These are phyloP conservation scores for Pistacia atlantica DNA, from an alignment of 345 rosid genomes.

Conservation along the genomic window DNA sequence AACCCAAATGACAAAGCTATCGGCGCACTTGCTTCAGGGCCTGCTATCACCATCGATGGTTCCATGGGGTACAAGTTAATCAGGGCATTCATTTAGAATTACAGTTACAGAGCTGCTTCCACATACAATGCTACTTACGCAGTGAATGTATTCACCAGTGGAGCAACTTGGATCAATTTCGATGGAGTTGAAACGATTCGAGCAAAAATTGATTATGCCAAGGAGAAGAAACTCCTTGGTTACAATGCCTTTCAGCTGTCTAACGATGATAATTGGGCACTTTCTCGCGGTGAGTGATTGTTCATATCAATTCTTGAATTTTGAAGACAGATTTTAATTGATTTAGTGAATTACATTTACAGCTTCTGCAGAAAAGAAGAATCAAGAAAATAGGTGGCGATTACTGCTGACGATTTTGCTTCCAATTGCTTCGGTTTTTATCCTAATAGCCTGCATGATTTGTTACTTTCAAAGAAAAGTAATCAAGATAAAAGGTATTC, in stretches of 20 bases:
- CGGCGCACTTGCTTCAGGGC: conserved; percentile 14
- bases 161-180: conserved; percentile 27
- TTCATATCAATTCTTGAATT: too few relatives aligned
- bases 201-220: conserved; percentile 25
- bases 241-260: conserved; percentile 11
- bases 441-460: conserved; percentile 14
- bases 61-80: conserved; percentile 18
- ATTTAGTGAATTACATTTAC: conserved; percentile 1
- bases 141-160: conserved; percentile 19
- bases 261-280: conserved; percentile 34
- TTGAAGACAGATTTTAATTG: conserved; percentile 1
- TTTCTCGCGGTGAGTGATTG: conserved; percentile 34
- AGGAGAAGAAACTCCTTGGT: conserved; percentile 17
- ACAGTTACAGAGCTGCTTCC: conserved; percentile 21
- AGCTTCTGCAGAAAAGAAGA: conserved; percentile 30
- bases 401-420: conserved; percentile 23
- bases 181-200: conserved; percentile 21
- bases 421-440: conserved; percentile 25
- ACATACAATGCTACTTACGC: conserved; percentile 19
- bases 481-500: conserved; percentile 20
- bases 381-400: conserved; percentile 15
- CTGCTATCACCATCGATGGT: conserved; percentile 17
- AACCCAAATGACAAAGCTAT: conserved; percentile 5
- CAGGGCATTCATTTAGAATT: conserved; percentile 14
- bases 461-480: conserved; percentile 15